A percentile compares a stretch with the other conserved stretches of the same genome.
Evolutionary conservation across 352 stramenopile species (phyloP).

Genomic region (Pythium rhizo-oryzae): DNA sequence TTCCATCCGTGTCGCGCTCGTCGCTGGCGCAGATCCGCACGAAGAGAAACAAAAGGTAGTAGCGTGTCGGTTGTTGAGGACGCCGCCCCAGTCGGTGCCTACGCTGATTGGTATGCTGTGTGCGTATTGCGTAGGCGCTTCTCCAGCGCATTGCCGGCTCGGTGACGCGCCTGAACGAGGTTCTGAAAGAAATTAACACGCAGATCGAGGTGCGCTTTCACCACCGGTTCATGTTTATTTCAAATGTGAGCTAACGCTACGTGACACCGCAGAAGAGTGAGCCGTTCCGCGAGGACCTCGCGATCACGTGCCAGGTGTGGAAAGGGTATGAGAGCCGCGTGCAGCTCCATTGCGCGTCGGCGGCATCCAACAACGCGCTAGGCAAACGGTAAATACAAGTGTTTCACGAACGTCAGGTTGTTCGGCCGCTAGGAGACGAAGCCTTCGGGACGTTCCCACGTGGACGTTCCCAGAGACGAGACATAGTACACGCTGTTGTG

Average conservation of each 20-base stretch:
- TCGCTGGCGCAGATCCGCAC: slow-evolving; percentile 57
- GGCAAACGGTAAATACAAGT: slow-evolving; percentile 20
- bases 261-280: slow-evolving; percentile 67
- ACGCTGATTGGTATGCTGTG: background rate
- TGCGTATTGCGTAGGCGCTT: slow-evolving; percentile 39
- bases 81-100: background rate
- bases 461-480: slow-evolving; percentile 33
- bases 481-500: slow-evolving; percentile 35
- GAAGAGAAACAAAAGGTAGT: slow-evolving; percentile 86
- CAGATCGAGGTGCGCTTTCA: slow-evolving; percentile 71
- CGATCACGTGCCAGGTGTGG: slow-evolving; percentile 80
- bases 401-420: background rate
- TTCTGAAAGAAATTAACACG: slow-evolving; percentile 84
- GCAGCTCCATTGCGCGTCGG: slow-evolving; percentile 61
- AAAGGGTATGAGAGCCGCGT: slow-evolving; percentile 84
- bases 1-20: background rate
- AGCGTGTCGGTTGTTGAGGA: background rate
- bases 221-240: no score
- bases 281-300: slow-evolving; percentile 63
- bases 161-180: slow-evolving; percentile 75
- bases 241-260: background rate
- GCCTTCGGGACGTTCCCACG: slow-evolving; percentile 26
- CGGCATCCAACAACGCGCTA: background rate
- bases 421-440: background rate
- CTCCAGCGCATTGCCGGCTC: slow-evolving; percentile 80